These are phyloP conservation scores for Trichosporon sp. DNA, from an alignment of 1,284 basidiomycete species.

Conservation along the genomic window DNA sequence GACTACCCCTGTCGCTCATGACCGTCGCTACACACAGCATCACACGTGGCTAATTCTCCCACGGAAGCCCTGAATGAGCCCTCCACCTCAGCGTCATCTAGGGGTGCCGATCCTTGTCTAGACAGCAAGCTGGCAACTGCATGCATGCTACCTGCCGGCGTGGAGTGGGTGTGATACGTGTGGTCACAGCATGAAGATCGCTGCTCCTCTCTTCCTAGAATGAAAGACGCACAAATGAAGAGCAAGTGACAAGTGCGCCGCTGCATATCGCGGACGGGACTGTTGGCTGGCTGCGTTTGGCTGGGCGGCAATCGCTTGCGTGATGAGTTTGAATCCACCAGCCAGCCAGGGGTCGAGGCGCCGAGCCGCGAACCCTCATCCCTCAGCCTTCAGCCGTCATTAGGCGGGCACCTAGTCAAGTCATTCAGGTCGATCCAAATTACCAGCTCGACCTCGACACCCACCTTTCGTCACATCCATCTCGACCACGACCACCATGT, in stretches of 20 bases:
- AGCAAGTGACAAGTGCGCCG: not conserved
- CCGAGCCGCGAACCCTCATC: too few relatives aligned
- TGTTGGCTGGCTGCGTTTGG: not conserved
- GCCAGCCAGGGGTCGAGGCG: too few relatives aligned
- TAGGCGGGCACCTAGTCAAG: not conserved
- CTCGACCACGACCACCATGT: constrained; percentile 23
- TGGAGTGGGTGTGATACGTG: not conserved
- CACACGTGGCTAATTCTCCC: not conserved
- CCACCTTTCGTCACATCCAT: not conserved
- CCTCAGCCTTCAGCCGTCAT: too few relatives aligned
- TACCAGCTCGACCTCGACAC: not conserved
- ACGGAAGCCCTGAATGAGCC: too few relatives aligned
- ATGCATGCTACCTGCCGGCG: not conserved
- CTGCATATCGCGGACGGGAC: not conserved
- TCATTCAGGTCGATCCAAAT: not conserved
- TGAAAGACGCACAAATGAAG: not conserved
- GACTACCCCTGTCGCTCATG: too few relatives aligned
- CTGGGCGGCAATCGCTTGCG: not conserved
- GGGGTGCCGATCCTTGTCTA: too few relatives aligned
- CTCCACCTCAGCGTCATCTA: not conserved
- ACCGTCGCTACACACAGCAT: too few relatives aligned
- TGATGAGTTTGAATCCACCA: not conserved
- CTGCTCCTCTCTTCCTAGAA: not conserved
- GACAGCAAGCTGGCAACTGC: not conserved
- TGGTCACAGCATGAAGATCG: not conserved